phyloP scores from a whole-genome alignment of 1,284 basidiomycete species.

The Papiliotrema terrestris region DNA sequence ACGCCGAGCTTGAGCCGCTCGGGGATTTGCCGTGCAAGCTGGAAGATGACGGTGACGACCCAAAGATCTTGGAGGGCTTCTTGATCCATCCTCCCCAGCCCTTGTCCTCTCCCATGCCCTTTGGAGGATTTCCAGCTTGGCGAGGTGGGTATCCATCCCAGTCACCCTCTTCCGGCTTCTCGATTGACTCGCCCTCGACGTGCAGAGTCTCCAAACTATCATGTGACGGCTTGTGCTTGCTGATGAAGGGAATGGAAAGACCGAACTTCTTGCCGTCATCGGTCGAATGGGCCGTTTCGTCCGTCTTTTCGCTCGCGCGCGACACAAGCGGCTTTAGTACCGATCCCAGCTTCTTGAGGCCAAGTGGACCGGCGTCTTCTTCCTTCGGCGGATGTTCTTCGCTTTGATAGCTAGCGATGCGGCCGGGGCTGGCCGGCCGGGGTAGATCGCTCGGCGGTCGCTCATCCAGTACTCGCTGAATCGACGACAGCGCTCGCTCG shows the following conservation, averaged over 20 bases:
- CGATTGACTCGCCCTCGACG: conserved; percentile 1
- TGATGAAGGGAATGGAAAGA: conserved; percentile 11
- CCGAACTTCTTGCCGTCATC: conserved; percentile 3
- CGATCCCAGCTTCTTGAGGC: conserved; percentile 26
- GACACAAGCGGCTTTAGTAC: conserved; percentile 31
- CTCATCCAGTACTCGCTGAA: conserved; percentile 66
- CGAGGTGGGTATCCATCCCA: conserved; percentile 40
- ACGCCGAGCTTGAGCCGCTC: not conserved
- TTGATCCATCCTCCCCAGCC: conserved; percentile 32
- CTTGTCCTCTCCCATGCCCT: conserved; percentile 22
- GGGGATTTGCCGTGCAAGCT: conserved; percentile 5
- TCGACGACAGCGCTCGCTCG: conserved; percentile 67
- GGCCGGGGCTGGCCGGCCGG: conserved; percentile 23
- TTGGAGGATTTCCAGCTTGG: conserved; percentile 31
- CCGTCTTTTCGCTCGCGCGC: conserved; percentile 3
- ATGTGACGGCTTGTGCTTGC: conserved; percentile 13
- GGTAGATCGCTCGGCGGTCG: conserved; percentile 44
- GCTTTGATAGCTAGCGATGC: conserved; percentile 4
- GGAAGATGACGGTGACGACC: conserved; percentile 20
- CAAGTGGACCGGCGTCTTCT: not conserved
- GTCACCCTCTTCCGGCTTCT: conserved; percentile 11
- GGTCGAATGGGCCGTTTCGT: conserved; percentile 4
- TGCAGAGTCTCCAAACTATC: conserved; percentile 21
- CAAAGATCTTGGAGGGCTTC: conserved; percentile 39
- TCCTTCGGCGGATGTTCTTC: conserved; percentile 31